Percentiles rank a stretch among this genome's conserved stretches.
These are phyloP conservation scores for Blepharisma japonicum DNA, from an alignment of 73 alveolate species.

Conservation along the genomic window DNA sequence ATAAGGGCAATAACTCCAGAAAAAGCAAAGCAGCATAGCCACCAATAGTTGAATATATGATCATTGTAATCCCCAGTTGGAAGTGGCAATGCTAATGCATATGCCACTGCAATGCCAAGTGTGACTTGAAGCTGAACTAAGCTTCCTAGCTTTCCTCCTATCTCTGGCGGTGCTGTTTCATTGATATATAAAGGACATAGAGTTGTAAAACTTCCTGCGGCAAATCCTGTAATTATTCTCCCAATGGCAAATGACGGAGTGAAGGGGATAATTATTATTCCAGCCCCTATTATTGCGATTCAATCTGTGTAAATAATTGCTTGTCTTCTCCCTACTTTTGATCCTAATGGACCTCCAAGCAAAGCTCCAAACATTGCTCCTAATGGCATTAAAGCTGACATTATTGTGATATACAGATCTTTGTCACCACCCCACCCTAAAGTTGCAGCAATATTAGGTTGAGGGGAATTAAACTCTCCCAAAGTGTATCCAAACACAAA, in stretches of 20 bases:
- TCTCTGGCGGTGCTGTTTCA: conserved; percentile 7
- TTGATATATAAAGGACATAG: conserved; percentile 16
- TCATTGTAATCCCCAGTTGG: not conserved
- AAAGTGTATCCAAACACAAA: not conserved
- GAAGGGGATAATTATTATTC: not conserved
- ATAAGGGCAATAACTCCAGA: conserved; percentile 2
- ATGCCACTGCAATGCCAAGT: not conserved
- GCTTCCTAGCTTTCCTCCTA: not conserved
- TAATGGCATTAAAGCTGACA: conserved; percentile 2
- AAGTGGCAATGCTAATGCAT: not conserved
- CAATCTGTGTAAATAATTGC: not conserved
- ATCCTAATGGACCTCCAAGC: not conserved
- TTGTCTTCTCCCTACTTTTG: not conserved
- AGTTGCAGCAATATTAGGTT: not conserved
- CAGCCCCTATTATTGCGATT: not conserved
- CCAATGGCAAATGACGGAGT: not conserved
- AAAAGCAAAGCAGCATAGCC: not conserved
- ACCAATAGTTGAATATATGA: not conserved
- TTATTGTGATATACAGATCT: not conserved
- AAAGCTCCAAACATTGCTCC: conserved; percentile 21
- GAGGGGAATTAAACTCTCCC: not conserved
- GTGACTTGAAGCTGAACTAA: not conserved
- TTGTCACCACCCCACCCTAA: conserved; percentile 5
- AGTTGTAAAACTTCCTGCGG: not conserved
- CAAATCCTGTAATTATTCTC: not conserved